Base-by-base conservation (phyloP, 202 grass and related monocot species). In the Panicum virgatum region DNA sequence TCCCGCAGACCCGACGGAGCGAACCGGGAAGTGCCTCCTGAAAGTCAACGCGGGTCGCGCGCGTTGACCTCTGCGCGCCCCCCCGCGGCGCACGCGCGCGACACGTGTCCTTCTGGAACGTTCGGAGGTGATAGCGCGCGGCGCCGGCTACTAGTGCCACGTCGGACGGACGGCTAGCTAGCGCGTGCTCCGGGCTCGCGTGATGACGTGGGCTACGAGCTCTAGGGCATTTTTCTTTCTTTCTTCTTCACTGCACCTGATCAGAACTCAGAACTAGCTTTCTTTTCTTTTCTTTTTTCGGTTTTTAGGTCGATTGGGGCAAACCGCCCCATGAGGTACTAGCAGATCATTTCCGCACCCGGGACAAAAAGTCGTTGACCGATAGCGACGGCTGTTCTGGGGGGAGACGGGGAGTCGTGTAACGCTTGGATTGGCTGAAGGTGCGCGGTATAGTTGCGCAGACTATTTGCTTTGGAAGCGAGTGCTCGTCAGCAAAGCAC, bases 21-120 rank as follows among this genome's bases (percentile, higher is more conserved):
- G 27, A 73, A 81, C 26, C 26, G 12, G 46, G 25, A 9, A 2
- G 22, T 3, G 34, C 16, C 36, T 62, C 7, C 43, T 54, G 3
- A 37, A 40, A 75, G 84, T 86, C 84, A 86, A 80, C 84, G n/a
- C 29, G 38, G 19, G 57, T 58, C 58, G 18, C 26, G 37, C 45
- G 58, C 84, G 76, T 80, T 86, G 84, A 74, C 84, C 14, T 9
- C 2, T 20, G 2, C 50, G 6, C 50, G 0, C 18, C 1, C 48
- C 11, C 11, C 16, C 18, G 20, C 48, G 6, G 48, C 52, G 52
- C 52, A 22, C 52, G 54, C 22, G n/a, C n/a, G 14, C 34, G 48
- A 29, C 84, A 68, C 71, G 78, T 76, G 71, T 69, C 84, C 70
- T 69, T 69, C 78, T 81, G 30, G 62, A 86, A 81, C 78, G 39